Conservation (phyloP, 1,139 yeast species). For the Nakaseomyces uthaithaninus region DNA sequence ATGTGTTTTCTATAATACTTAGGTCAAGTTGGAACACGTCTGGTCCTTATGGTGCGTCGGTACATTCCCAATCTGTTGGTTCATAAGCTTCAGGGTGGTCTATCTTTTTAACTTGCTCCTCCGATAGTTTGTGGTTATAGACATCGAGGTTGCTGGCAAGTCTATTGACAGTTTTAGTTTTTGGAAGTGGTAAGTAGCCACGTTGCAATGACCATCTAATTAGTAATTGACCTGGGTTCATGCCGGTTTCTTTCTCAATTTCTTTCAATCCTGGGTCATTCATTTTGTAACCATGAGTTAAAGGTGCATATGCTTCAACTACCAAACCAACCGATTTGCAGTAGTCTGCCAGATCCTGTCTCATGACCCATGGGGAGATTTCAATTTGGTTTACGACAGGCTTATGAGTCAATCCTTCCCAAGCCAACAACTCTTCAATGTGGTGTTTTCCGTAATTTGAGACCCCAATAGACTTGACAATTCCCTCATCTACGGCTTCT, state of each 20-base stretch:
- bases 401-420: constrained; percentile 43
- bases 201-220: constrained; percentile 48
- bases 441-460: constrained; percentile 62
- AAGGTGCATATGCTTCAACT: constrained; percentile 65
- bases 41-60: constrained; percentile 40
- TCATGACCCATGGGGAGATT: constrained; percentile 71
- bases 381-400: constrained; percentile 68
- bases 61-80: constrained; percentile 67
- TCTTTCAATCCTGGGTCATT: constrained; percentile 41
- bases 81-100: constrained; percentile 51
- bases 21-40: no score
- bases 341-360: constrained; percentile 51
- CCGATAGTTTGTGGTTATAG: constrained; percentile 42
- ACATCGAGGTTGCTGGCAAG: constrained; percentile 41
- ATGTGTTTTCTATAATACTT: no score
- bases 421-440: constrained; percentile 46
- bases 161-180: constrained; percentile 49
- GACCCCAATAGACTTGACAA: constrained; percentile 55
- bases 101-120: constrained; percentile 38
- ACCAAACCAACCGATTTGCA: constrained; percentile 44
- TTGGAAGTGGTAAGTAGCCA: constrained; percentile 67
- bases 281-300: constrained; percentile 52
- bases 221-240: constrained; percentile 38
- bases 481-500: constrained; percentile 51
- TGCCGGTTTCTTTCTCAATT: constrained; percentile 34